A percentile compares a stretch with the other conserved stretches of the same genome.
Evolutionary conservation across 495 filamentous ascomycete species (phyloP).

Genomic region (Podospora pseudoanserina): DNA sequence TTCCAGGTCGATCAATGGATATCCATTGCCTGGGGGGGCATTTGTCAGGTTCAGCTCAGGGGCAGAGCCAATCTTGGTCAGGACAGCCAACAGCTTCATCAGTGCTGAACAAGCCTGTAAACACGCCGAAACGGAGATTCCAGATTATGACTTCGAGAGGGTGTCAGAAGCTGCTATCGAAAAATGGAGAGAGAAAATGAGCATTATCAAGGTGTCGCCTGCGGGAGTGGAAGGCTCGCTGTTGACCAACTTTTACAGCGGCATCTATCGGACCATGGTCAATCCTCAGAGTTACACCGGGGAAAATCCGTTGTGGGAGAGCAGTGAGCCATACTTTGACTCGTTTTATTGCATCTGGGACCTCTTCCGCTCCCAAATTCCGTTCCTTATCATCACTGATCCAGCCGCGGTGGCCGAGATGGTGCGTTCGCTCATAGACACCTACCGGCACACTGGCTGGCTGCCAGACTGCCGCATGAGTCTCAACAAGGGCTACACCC

Average conservation of each 20-base stretch:
- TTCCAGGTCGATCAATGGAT: slow-evolving; percentile 57
- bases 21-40: slow-evolving; percentile 63
- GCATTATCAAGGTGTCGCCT: slow-evolving; percentile 54
- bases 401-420: slow-evolving; percentile 60
- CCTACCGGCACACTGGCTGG: slow-evolving; percentile 66
- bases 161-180: slow-evolving; percentile 50
- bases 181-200: slow-evolving; percentile 63
- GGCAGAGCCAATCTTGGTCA: slow-evolving; percentile 51
- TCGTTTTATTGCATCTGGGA: slow-evolving; percentile 82
- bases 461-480: slow-evolving; percentile 64
- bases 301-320: slow-evolving; percentile 71
- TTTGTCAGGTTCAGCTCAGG: slow-evolving; percentile 45
- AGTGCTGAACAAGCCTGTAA: slow-evolving; percentile 61
- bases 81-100: slow-evolving; percentile 70
- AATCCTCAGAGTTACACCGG: slow-evolving; percentile 77
- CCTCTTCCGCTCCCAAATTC: slow-evolving; percentile 66
- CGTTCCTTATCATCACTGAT: slow-evolving; percentile 66
- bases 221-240: slow-evolving; percentile 51
- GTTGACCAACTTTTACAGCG: slow-evolving; percentile 65
- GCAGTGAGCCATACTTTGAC: slow-evolving; percentile 73
- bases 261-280: slow-evolving; percentile 66
- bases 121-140: slow-evolving; percentile 66
- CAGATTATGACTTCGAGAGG: slow-evolving; percentile 60
- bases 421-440: slow-evolving; percentile 68
- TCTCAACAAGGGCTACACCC: slow-evolving; percentile 66